Conservation (phyloP, 1,284 basidiomycete genomes). For the Cryptococcus sp. region DNA sequence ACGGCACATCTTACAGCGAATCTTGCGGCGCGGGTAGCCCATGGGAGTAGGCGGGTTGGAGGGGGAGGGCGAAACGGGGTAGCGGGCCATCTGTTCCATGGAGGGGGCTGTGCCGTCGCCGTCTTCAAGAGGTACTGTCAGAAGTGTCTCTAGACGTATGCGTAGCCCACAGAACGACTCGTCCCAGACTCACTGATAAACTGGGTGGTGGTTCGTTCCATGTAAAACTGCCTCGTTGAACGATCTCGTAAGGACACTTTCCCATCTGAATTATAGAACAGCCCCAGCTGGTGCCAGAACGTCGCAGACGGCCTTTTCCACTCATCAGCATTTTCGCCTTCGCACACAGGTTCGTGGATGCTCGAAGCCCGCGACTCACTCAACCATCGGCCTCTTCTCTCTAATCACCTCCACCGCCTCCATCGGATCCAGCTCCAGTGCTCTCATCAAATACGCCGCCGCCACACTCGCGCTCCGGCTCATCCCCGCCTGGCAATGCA, state of each 20-base stretch:
- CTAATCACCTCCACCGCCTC: conserved; percentile 66
- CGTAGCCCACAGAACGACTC: no score
- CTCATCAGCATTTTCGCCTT: not conserved
- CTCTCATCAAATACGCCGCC: conserved; percentile 79
- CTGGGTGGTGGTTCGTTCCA: conserved; percentile 67
- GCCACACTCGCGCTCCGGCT: conserved; percentile 77
- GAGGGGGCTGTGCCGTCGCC: conserved; percentile 61
- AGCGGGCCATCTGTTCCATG: conserved; percentile 70
- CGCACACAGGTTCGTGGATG: not conserved
- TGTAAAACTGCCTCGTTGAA: conserved; percentile 71
- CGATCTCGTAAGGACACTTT: conserved; percentile 67
- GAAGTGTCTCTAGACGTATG: not conserved
- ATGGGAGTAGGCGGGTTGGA: conserved; percentile 61
- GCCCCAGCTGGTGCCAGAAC: conserved; percentile 70
- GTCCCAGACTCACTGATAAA: conserved; percentile 72
- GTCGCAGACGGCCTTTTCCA: conserved; percentile 69
- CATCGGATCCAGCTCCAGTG: conserved; percentile 60
- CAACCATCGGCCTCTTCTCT: conserved; percentile 61
- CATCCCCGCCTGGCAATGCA: conserved; percentile 82
- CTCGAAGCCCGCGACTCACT: conserved; percentile 55
- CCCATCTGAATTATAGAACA: conserved; percentile 69
- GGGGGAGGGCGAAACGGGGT: conserved; percentile 63
- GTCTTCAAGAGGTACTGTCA: conserved; percentile 45
- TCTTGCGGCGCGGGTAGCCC: conserved; percentile 50
- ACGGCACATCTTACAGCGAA: conserved; percentile 88